phyloP scores from a whole-genome alignment of 2,329 filamentous ascomycete genomes.

The Corynespora cassiicola region DNA sequence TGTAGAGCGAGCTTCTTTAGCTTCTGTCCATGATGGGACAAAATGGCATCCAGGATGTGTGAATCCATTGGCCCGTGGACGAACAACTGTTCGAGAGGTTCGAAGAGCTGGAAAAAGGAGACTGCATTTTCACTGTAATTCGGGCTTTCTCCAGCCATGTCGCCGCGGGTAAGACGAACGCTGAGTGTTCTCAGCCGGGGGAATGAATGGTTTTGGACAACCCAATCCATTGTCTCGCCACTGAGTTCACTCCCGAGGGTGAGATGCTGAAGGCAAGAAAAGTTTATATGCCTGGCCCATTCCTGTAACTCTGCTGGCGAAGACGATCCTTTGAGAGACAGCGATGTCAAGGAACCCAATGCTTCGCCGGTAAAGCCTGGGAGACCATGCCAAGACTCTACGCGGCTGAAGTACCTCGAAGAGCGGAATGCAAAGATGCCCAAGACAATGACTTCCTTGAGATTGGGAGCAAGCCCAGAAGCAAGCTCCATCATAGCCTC shows the following conservation, averaged over 20 bases:
- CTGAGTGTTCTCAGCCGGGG: constrained; percentile 14
- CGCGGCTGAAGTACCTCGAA: neutral
- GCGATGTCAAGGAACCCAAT: constrained; percentile 21
- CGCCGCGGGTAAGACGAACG: constrained; percentile 17
- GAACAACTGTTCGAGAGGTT: constrained; percentile 19
- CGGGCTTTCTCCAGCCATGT: constrained; percentile 16
- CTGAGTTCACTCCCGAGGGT: constrained; percentile 14
- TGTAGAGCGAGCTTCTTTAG: constrained; percentile 18
- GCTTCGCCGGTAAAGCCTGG: constrained; percentile 13
- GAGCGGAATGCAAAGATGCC: constrained; percentile 1
- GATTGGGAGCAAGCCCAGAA: constrained; percentile 26
- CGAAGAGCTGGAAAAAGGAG: constrained; percentile 20
- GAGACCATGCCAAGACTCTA: constrained; percentile 23
- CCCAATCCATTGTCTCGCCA: constrained; percentile 24
- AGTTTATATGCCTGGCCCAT: constrained; percentile 23
- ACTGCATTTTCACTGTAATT: constrained; percentile 23
- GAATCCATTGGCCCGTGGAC: constrained; percentile 18
- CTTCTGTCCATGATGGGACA: constrained; percentile 15
- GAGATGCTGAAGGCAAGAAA: constrained; percentile 22
- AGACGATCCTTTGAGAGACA: constrained; percentile 16
- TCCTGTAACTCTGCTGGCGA: constrained; percentile 10
- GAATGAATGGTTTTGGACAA: constrained; percentile 15
- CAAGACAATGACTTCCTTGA: constrained; percentile 21
- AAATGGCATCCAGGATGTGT: constrained; percentile 15
- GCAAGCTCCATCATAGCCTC: constrained; percentile 25